Base-by-base conservation (phyloP, 2,329 filamentous ascomycete genomes). In the Colletotrichum horii region DNA sequence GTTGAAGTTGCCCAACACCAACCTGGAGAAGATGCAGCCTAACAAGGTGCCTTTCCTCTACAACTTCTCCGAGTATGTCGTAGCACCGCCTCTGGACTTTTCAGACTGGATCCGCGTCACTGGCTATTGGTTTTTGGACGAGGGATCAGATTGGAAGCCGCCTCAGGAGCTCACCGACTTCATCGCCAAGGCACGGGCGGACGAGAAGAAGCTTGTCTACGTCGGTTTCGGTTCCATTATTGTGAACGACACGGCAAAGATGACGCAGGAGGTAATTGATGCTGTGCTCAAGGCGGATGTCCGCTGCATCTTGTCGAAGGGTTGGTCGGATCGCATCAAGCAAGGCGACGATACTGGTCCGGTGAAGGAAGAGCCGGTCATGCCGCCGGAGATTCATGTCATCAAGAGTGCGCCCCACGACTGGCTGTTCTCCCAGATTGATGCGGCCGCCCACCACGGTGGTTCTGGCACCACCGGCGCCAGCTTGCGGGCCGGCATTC, bases 31-130 rank as follows among this genome's bases (percentile, higher is more conserved):
- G 86, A 92, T 99, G 91, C 96, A 98, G 85, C 93, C 95, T 3
- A 98, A 98, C 87, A 97, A 98, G 83, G 95, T 98, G n/a, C 97
- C 97, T 0, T 99, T 99, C 84, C 85, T 99, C 61, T 99, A 99
- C 88, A 98, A 98, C 85, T 98, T 98, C 83, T 98, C 95, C 71
- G 95, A 96, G 1, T 94, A 92, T 14, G 97, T 99, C 15, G 97
- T 99, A n/a, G 92, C 95, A 3, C 96, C 96, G 32, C 97, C 97
- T 19, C 88, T 98, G 3, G 97, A 99, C 85, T 99, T 96, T 85
- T 96, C 95, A 56, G 97, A 98, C 83, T 99, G 97, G 97, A 97
- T 99, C 83, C 92, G 95, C 58, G 95, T 98, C 9, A 98, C 97
- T 0, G 97, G 97, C 0, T 98, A 99, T 85, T 99, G 97, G 97